These are phyloP conservation scores for Hymenoscyphus scutula DNA, from an alignment of 2,329 filamentous ascomycete genomes.

Conservation along the genomic window DNA sequence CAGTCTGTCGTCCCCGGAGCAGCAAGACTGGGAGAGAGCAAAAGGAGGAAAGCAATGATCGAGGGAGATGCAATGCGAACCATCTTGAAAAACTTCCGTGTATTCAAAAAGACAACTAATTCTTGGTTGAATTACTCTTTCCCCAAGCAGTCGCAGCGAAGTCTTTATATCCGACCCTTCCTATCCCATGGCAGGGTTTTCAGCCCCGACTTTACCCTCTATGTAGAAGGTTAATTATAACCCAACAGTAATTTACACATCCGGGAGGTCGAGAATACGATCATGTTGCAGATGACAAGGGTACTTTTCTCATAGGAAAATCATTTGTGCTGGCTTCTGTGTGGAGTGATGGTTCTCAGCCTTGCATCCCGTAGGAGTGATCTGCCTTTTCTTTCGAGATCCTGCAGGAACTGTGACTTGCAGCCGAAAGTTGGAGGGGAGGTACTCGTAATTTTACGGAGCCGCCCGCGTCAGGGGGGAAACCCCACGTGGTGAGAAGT, in stretches of 20 bases:
- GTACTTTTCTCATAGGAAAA: not conserved
- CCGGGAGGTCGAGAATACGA: not conserved
- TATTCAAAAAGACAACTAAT: not conserved
- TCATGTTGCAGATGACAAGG: not conserved
- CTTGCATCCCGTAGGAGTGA: conserved; percentile 10
- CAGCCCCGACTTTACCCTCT: not conserved
- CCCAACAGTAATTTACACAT: not conserved
- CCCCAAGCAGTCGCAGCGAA: not conserved
- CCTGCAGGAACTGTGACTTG: conserved; percentile 4
- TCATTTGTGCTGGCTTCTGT: not conserved
- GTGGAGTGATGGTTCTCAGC: not conserved
- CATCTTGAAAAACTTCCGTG: not conserved
- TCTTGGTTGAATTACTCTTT: not conserved
- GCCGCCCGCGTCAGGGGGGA: not conserved
- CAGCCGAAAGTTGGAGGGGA: not conserved
- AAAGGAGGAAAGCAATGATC: not conserved
- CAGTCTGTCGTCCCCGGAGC: conserved; percentile 5
- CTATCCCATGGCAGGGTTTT: not conserved
- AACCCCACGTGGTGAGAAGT: not conserved
- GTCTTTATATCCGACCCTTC: not conserved
- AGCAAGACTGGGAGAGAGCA: not conserved
- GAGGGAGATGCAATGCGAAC: not conserved
- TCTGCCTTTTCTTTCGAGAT: not conserved
- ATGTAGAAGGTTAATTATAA: not conserved
- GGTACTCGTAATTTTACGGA: not conserved